Evolutionary conservation across 805 yeast genomes (phyloP).

Genomic region (Saturnispora galanensis): DNA sequence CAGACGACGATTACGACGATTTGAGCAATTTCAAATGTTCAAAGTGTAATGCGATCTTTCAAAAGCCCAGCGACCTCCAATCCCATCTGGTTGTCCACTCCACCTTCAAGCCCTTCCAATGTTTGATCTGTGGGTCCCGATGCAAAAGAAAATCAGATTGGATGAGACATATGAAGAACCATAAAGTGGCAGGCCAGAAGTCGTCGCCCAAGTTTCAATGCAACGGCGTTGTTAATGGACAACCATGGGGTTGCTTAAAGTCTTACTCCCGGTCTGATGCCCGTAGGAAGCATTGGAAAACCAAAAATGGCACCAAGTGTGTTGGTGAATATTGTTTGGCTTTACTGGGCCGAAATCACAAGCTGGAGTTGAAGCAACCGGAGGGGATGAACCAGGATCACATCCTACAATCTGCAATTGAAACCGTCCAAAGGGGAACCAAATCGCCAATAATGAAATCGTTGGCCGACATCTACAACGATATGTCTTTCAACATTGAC

Average conservation of each 20-base stretch:
- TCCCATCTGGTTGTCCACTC: conserved; percentile 36
- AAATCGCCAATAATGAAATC: too few species aligned
- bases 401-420: too few species aligned
- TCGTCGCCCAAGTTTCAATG: neutral
- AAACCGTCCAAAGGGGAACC: too few species aligned
- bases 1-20: too few species aligned
- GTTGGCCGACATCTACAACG: too few species aligned
- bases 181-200: conserved; percentile 17
- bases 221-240: conserved; percentile 1
- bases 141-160: conserved; percentile 70
- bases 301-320: conserved; percentile 4
- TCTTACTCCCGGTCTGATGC: conserved; percentile 5
- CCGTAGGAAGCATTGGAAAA: conserved; percentile 7
- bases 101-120: conserved; percentile 51
- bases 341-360: neutral
- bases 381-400: neutral
- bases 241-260: conserved; percentile 4
- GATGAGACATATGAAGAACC: conserved; percentile 65
- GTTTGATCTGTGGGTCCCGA: conserved; percentile 48
- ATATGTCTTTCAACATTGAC: too few species aligned
- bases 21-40: neutral
- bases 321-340: conserved; percentile 4
- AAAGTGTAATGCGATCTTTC: neutral
- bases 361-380: neutral
- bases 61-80: conserved; percentile 1